These are phyloP conservation scores for Coemansia sp. DNA, from an alignment of 192 early-diverging fungal species.

Conservation along the genomic window DNA sequence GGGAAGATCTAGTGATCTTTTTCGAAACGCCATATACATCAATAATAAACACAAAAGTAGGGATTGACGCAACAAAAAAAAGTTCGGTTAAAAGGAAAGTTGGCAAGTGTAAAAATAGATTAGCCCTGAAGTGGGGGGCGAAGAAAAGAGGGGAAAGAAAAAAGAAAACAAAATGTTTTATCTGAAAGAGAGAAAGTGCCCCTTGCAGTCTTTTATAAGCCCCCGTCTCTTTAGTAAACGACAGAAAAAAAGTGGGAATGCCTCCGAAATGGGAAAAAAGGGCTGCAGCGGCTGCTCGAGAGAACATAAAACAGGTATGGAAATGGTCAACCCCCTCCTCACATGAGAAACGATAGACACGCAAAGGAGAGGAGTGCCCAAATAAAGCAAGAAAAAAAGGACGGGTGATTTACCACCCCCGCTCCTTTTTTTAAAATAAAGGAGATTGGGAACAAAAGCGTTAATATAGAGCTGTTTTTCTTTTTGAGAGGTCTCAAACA, in stretches of 20 bases:
- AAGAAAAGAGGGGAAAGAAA: slow-evolving; percentile 5
- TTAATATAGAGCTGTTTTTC: slow-evolving; percentile 9
- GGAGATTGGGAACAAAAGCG: neutral
- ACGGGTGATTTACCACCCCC: slow-evolving; percentile 1
- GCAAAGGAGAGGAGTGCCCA: neutral
- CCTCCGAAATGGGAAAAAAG: neutral
- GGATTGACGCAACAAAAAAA: slow-evolving; percentile 10
- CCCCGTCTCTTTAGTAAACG: neutral
- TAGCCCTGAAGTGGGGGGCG: no score
- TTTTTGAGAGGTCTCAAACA: neutral
- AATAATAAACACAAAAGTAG: slow-evolving; percentile 1
- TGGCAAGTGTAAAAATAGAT: neutral
- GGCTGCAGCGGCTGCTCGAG: neutral
- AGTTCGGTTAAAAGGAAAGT: neutral
- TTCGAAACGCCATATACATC: slow-evolving; percentile 53
- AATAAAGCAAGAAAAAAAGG: neutral
- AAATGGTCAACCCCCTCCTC: slow-evolving; percentile 14
- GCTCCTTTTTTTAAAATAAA: neutral
- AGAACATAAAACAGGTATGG: neutral
- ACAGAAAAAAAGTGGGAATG: neutral
- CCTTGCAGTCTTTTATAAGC: slow-evolving; percentile 4
- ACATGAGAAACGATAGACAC: slow-evolving; percentile 2
- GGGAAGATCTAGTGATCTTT: slow-evolving; percentile 49
- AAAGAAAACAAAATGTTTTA: slow-evolving; percentile 6
- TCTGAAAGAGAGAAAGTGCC: neutral